These are phyloP conservation scores for Onygenales sp. DNA, from an alignment of 2,329 filamentous ascomycete species.

Conservation along the genomic window DNA sequence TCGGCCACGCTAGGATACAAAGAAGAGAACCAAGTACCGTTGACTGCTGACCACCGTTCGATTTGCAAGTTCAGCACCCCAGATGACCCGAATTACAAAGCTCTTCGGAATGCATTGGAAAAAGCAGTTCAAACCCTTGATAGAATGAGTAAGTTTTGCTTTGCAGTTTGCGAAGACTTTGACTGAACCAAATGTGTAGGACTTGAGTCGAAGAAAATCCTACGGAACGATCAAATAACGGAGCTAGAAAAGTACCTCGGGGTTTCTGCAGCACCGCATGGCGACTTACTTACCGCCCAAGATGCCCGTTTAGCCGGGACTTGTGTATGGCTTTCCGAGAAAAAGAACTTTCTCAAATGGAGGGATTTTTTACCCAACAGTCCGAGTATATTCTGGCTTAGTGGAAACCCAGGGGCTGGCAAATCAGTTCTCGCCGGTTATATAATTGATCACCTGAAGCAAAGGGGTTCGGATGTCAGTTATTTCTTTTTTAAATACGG, in stretches of 20 bases:
- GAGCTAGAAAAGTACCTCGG: slow-evolving; percentile 10
- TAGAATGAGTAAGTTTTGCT: not conserved
- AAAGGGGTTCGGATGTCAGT: slow-evolving; percentile 11
- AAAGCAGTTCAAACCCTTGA: slow-evolving; percentile 2
- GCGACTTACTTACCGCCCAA: slow-evolving; percentile 10
- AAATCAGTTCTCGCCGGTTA: slow-evolving; percentile 25
- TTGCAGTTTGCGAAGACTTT: not conserved
- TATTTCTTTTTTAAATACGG: slow-evolving; percentile 29
- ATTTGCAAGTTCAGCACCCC: slow-evolving; percentile 33
- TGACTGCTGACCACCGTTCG: slow-evolving; percentile 35
- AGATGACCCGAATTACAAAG: slow-evolving; percentile 29
- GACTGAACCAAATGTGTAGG: not conserved
- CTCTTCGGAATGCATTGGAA: slow-evolving; percentile 13
- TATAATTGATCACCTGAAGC: slow-evolving; percentile 16
- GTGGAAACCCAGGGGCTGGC: slow-evolving; percentile 22
- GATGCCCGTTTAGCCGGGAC: slow-evolving; percentile 11
- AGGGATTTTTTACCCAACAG: not conserved
- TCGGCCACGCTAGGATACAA: slow-evolving; percentile 36
- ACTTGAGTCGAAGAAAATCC: slow-evolving; percentile 7
- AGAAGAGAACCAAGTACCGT: slow-evolving; percentile 27
- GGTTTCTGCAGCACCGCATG: slow-evolving; percentile 8
- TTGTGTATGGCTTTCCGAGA: slow-evolving; percentile 13
- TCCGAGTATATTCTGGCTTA: slow-evolving; percentile 19
- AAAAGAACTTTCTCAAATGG: slow-evolving; percentile 7
- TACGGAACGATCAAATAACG: slow-evolving; percentile 3